Conservation (phyloP, 129 eudicot genomes). For the Lactuca saligna region DNA sequence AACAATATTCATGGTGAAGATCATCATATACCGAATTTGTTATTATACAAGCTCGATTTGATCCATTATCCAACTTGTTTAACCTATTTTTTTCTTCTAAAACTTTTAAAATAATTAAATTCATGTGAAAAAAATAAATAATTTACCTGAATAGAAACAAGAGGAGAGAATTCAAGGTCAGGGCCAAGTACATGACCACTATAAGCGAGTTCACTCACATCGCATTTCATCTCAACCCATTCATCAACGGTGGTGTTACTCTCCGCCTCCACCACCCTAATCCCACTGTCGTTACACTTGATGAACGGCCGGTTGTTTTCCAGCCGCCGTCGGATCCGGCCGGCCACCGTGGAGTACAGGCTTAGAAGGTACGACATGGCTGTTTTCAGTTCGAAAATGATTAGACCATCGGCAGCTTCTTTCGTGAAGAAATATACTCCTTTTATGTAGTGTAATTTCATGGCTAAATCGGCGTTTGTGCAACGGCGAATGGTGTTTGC, state of each 20-base stretch:
- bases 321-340: conserved; percentile 45
- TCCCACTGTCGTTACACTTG: conserved; percentile 66
- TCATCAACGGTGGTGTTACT: conserved; percentile 36
- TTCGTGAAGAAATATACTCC: conserved; percentile 45
- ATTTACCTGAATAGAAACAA: conserved; percentile 54
- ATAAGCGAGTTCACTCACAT: conserved; percentile 5
- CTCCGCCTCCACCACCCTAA: conserved; percentile 52
- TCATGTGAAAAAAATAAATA: not conserved
- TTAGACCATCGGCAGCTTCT: conserved; percentile 35
- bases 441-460: conserved; percentile 61
- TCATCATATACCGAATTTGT: not conserved
- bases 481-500: conserved; percentile 37
- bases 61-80: too few relatives aligned
- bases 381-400: conserved; percentile 31
- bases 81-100: not conserved
- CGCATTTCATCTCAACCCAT: conserved; percentile 33
- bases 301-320: conserved; percentile 41
- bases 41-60: not conserved
- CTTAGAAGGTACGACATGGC: conserved; percentile 42
- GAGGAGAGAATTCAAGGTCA: conserved; percentile 48
- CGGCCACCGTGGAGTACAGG: conserved; percentile 35
- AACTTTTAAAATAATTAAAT: not conserved
- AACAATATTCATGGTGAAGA: not conserved
- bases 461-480: conserved; percentile 45
- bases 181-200: conserved; percentile 48